These are phyloP conservation scores for Aureobasidium namibiae DNA, from an alignment of 2,329 filamentous ascomycete genomes.

Conservation along the genomic window DNA sequence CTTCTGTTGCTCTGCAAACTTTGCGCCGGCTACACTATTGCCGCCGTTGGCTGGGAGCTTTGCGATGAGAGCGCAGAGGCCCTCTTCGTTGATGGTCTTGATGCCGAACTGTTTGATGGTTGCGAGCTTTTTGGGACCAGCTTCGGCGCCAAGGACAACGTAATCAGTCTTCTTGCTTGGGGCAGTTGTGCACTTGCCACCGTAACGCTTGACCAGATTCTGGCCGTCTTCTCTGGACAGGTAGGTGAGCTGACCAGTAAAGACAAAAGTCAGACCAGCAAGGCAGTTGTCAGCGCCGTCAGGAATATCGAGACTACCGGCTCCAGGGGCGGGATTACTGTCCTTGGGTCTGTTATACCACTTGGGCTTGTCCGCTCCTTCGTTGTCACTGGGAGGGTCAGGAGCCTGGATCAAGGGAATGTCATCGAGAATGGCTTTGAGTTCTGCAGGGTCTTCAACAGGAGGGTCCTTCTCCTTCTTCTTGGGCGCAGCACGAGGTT, in stretches of 20 bases:
- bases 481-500: constrained; percentile 26
- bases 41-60: constrained; percentile 78
- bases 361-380: constrained; percentile 60
- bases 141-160: constrained; percentile 83
- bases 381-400: constrained; percentile 62
- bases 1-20: constrained; percentile 74
- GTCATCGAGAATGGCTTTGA: constrained; percentile 79
- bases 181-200: constrained; percentile 76
- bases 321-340: constrained; percentile 50
- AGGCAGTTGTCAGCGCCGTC: constrained; percentile 83
- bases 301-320: constrained; percentile 63
- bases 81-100: constrained; percentile 91
- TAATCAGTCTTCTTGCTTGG: constrained; percentile 93
- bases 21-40: constrained; percentile 77
- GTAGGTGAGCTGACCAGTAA: constrained; percentile 77
- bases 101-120: constrained; percentile 74
- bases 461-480: constrained; percentile 58
- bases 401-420: constrained; percentile 78
- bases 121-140: constrained; percentile 83
- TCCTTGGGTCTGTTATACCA: constrained; percentile 59
- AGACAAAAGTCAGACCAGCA: constrained; percentile 83
- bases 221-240: constrained; percentile 80
- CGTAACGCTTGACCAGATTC: constrained; percentile 82
- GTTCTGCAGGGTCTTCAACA: constrained; percentile 57
- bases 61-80: constrained; percentile 78